Conservation (phyloP, 306 rosid species). For the Sindora glabra region DNA sequence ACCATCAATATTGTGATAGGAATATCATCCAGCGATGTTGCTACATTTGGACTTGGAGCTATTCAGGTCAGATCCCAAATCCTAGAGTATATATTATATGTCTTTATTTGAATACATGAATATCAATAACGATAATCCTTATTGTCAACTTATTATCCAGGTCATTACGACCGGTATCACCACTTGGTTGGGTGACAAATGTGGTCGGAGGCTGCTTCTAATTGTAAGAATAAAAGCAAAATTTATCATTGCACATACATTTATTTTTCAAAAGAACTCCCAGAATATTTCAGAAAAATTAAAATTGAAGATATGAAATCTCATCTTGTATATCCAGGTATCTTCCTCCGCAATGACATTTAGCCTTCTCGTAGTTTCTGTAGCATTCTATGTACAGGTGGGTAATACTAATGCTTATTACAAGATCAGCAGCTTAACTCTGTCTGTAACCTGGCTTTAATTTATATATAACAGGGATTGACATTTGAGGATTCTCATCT, state of each 20-base stretch:
- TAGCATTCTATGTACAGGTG: constrained; percentile 34
- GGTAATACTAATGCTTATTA: not conserved
- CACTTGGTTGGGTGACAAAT: constrained; percentile 76
- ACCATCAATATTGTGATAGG: constrained; percentile 42
- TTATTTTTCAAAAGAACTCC: no score
- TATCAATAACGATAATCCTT: not conserved
- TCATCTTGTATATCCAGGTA: constrained; percentile 10
- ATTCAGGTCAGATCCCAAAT: constrained; percentile 44
- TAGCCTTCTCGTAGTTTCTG: constrained; percentile 32
- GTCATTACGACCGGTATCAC: constrained; percentile 63
- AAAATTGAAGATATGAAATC: not conserved
- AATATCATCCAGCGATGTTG: constrained; percentile 49
- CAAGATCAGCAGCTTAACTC: not conserved
- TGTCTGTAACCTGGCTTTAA: not conserved
- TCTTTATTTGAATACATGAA: not conserved
- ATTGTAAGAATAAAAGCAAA: constrained; percentile 32
- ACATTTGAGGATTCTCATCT: constrained; percentile 12
- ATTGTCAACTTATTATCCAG: constrained; percentile 27
- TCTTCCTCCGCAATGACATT: constrained; percentile 35
- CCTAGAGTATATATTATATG: not conserved
- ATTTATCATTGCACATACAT: no score
- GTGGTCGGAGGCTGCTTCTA: constrained; percentile 72
- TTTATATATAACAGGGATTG: constrained; percentile 1
- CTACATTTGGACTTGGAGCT: constrained; percentile 69
- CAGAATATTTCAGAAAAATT: no score